Evolutionary conservation across 1,284 basidiomycete genomes (phyloP), one percentile per base, ranked within the genome.

Genomic region (Ustanciosporium gigantosporum): DNA sequence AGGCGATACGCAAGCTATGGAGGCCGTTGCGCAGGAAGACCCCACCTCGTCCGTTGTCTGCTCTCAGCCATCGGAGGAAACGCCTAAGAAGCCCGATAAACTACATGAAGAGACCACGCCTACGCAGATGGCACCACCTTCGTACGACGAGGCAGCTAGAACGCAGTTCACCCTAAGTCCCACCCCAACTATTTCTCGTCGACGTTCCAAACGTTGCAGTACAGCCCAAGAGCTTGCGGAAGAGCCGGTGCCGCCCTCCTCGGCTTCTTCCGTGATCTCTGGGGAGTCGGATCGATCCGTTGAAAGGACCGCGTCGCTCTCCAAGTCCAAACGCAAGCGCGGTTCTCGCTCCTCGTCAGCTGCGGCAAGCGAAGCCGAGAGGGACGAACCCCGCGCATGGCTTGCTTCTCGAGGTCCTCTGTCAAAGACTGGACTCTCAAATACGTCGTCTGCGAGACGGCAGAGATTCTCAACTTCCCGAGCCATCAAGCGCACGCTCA

Each of bases 1-100:
- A 20, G 52, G 52, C 19, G 37, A 62, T 19, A 44, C 52, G 6
- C 44, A 40, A 2, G 59, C 59, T 5, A 49, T 62, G 32, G 44
- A 46, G 19, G 36, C 41, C 2, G 59, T 62, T 1, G 59, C 59
- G 2, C 25, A 52, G 1, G 37, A 56, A n/a, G 41, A 56, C 32
- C 59, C 59, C 0, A 21, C 19, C 8, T 56, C 52, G 5, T 21
- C 36, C 8, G 44, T 56, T 2, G 59, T 50, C 16, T 44, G 56
- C 37, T 52, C 52, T 29, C 11, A 29, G 11, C 27, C 27, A 11
- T 9, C 27, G 27, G n/a, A 29, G 11, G 11, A 11, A 9, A 19
- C 32, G 9, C 9, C 32, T 19, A n/a, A 29, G 11, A 29, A 29
- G 11, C 9, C n/a, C 27, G 27, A 29, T 3, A 25, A 42, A 17